Evolutionary conservation across 2,329 filamentous ascomycete genomes (phyloP), one percentile per base, ranked within the genome.

Genomic region (Fusarium sp.): DNA sequence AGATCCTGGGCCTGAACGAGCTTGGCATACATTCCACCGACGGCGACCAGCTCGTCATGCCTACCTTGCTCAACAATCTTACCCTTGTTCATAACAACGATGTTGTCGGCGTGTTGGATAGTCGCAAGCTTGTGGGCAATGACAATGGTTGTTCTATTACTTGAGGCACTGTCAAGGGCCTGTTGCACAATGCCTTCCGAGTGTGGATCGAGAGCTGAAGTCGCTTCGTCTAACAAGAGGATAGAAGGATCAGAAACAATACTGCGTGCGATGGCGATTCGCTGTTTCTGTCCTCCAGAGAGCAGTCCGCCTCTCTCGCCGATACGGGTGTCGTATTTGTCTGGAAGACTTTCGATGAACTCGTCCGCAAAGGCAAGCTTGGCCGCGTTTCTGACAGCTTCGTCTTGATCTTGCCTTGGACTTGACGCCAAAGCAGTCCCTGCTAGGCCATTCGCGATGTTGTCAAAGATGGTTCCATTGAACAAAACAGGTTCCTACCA

Each of bases 141-240:
- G 10, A 89, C 83, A 30, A 92, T 87, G 0, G 88, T 91, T 0
- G 89, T 91, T 7, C 88, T 81, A 37, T 84, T 83, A 43, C 81
- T 78, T 0, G 86, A 86, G 0, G 88, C 81, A 16, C 80, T 80
- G 45, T 85, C 83, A 6, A 89, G 80, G 0, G 86, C 86, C 23
- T 81, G 77, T 65, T 89, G 86, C 1, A 89, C 86, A 16, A 86
- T 80, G 2, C 80, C 77, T 48, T 84, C 81, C 2, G 81, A 77
- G 18, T 81, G 76, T 3, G 78, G 76, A 50, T 82, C 80, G 21
- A 83, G 74, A 1, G 89, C 87, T 45, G 84, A 87, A 0, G 90
- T 92, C 1, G 89, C 89, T 76, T 92, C 90, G 62, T 92, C 90
- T 3, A 91, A 78, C 16, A 92, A 83, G 0, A 92, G 81, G 30